phyloP scores from a whole-genome alignment of 768 basidiomycete genomes.

The Cystobasidium onofrii region DNA sequence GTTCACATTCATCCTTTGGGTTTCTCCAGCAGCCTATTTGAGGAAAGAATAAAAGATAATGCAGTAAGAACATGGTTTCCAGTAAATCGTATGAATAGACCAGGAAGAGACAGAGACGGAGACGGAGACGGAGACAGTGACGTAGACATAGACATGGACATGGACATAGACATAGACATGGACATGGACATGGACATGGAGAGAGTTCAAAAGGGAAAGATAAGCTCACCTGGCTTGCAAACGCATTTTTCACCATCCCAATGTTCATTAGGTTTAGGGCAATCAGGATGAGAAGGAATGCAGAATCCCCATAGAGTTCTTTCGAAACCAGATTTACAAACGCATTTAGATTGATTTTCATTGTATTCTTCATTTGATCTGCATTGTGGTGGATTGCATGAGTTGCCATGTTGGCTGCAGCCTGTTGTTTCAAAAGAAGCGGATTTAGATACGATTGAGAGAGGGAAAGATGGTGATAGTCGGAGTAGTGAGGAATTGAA shows the following conservation, averaged over 20 bases:
- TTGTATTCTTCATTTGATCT: not conserved
- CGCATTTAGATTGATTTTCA: not conserved
- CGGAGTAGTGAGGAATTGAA: no score
- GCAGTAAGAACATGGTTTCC: no score
- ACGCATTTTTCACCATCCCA: conserved; percentile 16
- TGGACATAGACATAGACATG: no score
- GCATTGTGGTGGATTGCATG: not conserved
- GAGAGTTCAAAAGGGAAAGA: not conserved
- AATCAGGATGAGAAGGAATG: not conserved
- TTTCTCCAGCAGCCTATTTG: conserved; percentile 17
- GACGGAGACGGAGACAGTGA: no score
- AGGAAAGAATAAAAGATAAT: no score
- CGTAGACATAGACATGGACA: no score
- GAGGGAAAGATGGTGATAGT: not conserved
- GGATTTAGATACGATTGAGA: not conserved
- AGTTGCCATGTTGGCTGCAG: not conserved
- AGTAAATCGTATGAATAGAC: no score
- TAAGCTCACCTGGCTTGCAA: conserved; percentile 7
- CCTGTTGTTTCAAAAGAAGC: not conserved
- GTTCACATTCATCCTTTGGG: not conserved
- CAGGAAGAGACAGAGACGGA: no score
- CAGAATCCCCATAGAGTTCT: conserved; percentile 1
- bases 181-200: no score
- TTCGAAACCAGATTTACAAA: not conserved
- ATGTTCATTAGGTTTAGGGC: not conserved